Percentiles rank a stretch among this genome's conserved stretches.
These are phyloP conservation scores for Tricladium varicosporioides DNA, from an alignment of 2,329 filamentous ascomycete species.

Conservation along the genomic window DNA sequence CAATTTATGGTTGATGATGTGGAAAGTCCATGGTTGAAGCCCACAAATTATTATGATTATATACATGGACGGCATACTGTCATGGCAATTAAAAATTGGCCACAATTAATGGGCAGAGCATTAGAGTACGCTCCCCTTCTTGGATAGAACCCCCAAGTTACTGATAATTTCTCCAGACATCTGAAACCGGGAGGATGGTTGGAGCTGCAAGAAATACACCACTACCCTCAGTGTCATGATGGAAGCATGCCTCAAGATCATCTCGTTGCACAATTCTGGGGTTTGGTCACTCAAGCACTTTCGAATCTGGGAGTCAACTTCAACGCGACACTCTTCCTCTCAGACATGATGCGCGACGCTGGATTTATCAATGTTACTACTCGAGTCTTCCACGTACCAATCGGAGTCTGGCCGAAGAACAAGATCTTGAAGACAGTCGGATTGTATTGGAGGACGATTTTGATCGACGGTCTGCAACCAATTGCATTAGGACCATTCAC, in stretches of 20 bases:
- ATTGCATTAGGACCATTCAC: constrained; percentile 53
- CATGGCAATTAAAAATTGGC: constrained; percentile 56
- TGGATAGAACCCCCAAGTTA: no score
- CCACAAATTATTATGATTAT: constrained; percentile 55
- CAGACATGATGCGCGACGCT: constrained; percentile 46
- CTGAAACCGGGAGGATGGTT: constrained; percentile 54
- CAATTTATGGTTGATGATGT: constrained; percentile 66
- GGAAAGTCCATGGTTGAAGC: constrained; percentile 51
- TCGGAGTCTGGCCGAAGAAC: constrained; percentile 45
- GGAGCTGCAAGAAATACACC: constrained; percentile 54
- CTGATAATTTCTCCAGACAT: constrained; percentile 30
- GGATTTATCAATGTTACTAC: constrained; percentile 49
- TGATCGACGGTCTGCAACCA: constrained; percentile 49
- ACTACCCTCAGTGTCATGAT: constrained; percentile 45
- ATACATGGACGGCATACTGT: constrained; percentile 58
- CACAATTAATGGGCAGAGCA: constrained; percentile 44
- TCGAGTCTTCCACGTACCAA: constrained; percentile 42
- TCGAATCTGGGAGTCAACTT: constrained; percentile 46
- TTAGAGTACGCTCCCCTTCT: constrained; percentile 41
- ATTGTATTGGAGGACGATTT: constrained; percentile 49
- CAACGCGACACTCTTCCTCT: constrained; percentile 42
- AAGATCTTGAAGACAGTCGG: constrained; percentile 50
- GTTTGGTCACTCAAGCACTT: constrained; percentile 44
- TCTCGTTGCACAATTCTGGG: constrained; percentile 47
- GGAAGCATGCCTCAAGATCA: constrained; percentile 40